Conservation (phyloP, 2,329 filamentous ascomycete genomes). For the Zymoseptoria passerinii region DNA sequence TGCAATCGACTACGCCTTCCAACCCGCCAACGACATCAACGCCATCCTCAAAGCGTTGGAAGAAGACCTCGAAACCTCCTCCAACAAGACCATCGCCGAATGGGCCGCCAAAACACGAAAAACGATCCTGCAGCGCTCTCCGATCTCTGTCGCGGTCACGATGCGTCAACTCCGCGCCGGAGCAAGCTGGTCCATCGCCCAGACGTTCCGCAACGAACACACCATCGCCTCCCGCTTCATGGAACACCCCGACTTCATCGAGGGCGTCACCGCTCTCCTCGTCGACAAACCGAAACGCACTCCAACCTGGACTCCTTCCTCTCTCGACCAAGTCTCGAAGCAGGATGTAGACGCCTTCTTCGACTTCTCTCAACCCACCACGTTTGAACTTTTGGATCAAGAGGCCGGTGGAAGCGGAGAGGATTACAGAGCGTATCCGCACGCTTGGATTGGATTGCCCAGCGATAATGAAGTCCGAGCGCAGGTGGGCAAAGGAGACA, state of each 20-base stretch:
- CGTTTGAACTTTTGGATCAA: conserved; percentile 49
- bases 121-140: conserved; percentile 70
- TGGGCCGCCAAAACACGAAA: conserved; percentile 75
- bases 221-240: conserved; percentile 82
- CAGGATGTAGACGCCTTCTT: conserved; percentile 57
- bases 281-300: conserved; percentile 58
- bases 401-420: conserved; percentile 30
- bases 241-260: conserved; percentile 80
- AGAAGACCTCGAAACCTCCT: conserved; percentile 34
- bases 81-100: conserved; percentile 41
- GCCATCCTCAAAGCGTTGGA: conserved; percentile 64
- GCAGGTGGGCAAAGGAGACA: conserved; percentile 28
- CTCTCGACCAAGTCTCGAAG: conserved; percentile 57
- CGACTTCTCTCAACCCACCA: conserved; percentile 26
- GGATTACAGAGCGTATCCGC: conserved; percentile 67
- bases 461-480: conserved; percentile 54
- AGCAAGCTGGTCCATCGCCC: conserved; percentile 65
- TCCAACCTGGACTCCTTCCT: conserved; percentile 69
- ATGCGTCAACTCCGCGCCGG: conserved; percentile 75
- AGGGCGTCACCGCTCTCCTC: conserved; percentile 78
- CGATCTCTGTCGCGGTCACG: conserved; percentile 77
- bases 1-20: conserved; percentile 66
- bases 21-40: conserved; percentile 46
- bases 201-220: conserved; percentile 81
- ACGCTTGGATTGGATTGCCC: conserved; percentile 62